Evolutionary conservation across 1,139 yeast genomes (phyloP), one percentile per base, ranked within the genome.

Genomic region (Nematodospora anomalae): DNA sequence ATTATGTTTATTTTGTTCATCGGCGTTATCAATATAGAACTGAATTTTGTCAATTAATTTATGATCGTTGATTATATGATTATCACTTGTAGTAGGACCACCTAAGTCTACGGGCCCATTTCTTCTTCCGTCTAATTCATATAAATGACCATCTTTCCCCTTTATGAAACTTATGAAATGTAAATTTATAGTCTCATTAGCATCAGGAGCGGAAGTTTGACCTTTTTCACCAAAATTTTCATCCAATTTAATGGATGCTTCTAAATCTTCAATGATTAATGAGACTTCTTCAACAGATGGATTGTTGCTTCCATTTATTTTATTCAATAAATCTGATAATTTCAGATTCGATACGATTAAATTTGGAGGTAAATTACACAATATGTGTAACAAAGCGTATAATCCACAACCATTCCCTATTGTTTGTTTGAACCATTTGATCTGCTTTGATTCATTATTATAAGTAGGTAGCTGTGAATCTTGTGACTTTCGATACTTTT

Each of bases 401-500:
- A 94, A 74, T 4, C 98, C 98, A 63, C 98, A 92, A 0, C 96
- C 95, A 57, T 92, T 92, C 43, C 79, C 79, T 26, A 92, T 80
- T 1, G 92, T 81, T 52, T 92, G 98, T 45, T 78, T 79, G 51
- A 79, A 80, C 97, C 97, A 90, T 18, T 67, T 52, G 8, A 76
- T 63, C 4, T 54, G 32, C 6, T 14, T 20, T 20, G 38, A 36
- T 25, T 53, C 57, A 36, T 55, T 49, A 52, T 46, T 35, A 18
- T 52, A 50, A 31, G 28, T 46, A 35, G 34, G 42, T 30, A 11
- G 41, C 32, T 14, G 40, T 30, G 46, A 42, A 43, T 77, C 82
- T 31, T 51, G 44, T 12, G 52, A 51, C 26, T 38, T 41, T 30
- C 83, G 64, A 43, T 76, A 69, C 14, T 53, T 42, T 49, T 87